Base-by-base conservation (phyloP, 2,329 filamentous ascomycete genomes). In the Trichoderma endophyticum region DNA sequence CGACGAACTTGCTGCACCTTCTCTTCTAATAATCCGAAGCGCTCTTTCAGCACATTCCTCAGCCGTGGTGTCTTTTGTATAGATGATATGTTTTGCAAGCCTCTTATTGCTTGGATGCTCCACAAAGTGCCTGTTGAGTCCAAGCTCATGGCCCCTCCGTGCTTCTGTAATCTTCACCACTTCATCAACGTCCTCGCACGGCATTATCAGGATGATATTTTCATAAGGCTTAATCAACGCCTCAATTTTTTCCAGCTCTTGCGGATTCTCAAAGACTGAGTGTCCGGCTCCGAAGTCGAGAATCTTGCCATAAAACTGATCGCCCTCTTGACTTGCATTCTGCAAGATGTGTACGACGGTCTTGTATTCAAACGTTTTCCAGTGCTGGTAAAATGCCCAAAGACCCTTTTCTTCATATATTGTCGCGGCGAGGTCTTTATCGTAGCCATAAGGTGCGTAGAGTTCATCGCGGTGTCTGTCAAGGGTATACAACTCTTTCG, bases 241-340 rank as follows among this genome's bases (percentile, higher is more conserved):
- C 24, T 48, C 72, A 11, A 73, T 30, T 18, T 26, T 56, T 6
- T n/a, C 57, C 1, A 71, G 39, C 26, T 71, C 32, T 18, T 68
- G 48, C 5, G 72, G 43, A 28, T 62, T 18, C 21, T 73, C 72
- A 28, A 48, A 73, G 1, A 73, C 72, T 4, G 68, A 73, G 26
- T 73, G 72, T 15, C 72, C 72, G 4, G 68, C 72, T 21, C 72
- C 68, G 15, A 73, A 73, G 2, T 73, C 68, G n/a, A 73, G 69
- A 28, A 73, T 32, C 15, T 62, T 67, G 39, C 72, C 68, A 6
- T 63, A 34, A 54, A 71, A 73, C 18, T 36, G 56, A 8, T 73
- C 30, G 6, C 69, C 68, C 30, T 57, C 48, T 28, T 30, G 34
- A 2, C 24, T 21, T 1, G 64, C 64, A n/a, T 57, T 67, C n/a